Conservation (phyloP, 345 rosid species). For the Lenwebbia sp. region DNA sequence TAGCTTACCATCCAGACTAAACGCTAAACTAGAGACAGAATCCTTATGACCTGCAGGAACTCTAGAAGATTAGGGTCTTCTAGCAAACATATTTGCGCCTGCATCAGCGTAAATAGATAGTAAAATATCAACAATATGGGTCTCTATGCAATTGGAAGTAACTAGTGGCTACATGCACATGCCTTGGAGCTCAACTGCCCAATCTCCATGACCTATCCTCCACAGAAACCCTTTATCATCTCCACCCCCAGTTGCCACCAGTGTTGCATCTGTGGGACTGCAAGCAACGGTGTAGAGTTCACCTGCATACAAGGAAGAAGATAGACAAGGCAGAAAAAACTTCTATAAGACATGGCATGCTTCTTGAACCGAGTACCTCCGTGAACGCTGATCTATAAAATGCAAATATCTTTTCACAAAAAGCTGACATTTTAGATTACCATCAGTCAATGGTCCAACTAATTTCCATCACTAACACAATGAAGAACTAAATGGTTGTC, state of each 20-base stretch:
- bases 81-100: neutral
- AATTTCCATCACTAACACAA: neutral
- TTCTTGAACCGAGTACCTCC: neutral
- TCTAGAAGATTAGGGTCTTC: neutral
- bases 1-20: conserved; percentile 68
- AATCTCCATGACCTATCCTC: conserved; percentile 85
- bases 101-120: neutral
- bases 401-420: neutral
- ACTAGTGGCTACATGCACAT: neutral
- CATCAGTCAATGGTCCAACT: neutral
- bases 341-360: neutral
- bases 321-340: neutral
- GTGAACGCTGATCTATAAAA: neutral
- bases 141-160: neutral
- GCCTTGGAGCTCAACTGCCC: conserved; percentile 73
- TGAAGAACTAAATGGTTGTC: neutral
- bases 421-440: neutral
- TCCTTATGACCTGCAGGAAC: conserved; percentile 62
- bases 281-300: conserved; percentile 72
- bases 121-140: neutral
- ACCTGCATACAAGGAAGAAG: conserved; percentile 20
- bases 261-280: conserved; percentile 62
- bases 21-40: conserved; percentile 65
- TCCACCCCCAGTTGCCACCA: conserved; percentile 91
- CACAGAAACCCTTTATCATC: conserved; percentile 81